Conservation (phyloP, 768 basidiomycete species). For the Lactarius sanguifluus region DNA sequence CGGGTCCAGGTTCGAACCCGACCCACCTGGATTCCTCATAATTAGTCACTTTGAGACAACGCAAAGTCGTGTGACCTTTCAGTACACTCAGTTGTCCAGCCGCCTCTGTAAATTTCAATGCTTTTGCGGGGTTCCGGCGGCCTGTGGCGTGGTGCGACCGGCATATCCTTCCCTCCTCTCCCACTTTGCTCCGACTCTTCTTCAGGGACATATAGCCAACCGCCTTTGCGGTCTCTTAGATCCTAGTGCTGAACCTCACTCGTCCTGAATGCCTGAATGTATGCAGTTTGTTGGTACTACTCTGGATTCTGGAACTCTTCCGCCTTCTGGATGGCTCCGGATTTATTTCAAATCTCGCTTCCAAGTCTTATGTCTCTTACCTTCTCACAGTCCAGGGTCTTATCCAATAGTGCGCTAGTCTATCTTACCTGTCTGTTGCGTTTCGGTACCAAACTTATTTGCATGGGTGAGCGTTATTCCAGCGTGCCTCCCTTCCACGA, state of each 20-base stretch:
- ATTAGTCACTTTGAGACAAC: slow-evolving; percentile 48
- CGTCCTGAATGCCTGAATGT: neutral
- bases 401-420: slow-evolving; percentile 54
- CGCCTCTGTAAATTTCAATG: slow-evolving; percentile 62
- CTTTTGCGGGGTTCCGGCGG: slow-evolving; percentile 32
- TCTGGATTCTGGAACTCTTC: slow-evolving; percentile 51
- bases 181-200: slow-evolving; percentile 49
- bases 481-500: slow-evolving; percentile 47
- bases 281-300: slow-evolving; percentile 19
- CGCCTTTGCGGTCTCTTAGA: slow-evolving; percentile 55
- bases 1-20: no score
- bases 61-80: slow-evolving; percentile 61
- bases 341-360: slow-evolving; percentile 33
- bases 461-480: slow-evolving; percentile 53
- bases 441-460: neutral
- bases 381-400: slow-evolving; percentile 59
- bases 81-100: slow-evolving; percentile 43
- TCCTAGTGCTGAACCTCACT: slow-evolving; percentile 42
- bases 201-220: slow-evolving; percentile 60
- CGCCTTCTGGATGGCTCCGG: slow-evolving; percentile 61
- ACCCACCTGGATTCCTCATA: slow-evolving; percentile 50
- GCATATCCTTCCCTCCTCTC: slow-evolving; percentile 38
- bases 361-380: slow-evolving; percentile 1
- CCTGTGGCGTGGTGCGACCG: neutral
- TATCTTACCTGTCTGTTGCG: slow-evolving; percentile 44